Evolutionary conservation across 768 basidiomycete species (phyloP).

Genomic region (Clitopilus hobsonii): DNA sequence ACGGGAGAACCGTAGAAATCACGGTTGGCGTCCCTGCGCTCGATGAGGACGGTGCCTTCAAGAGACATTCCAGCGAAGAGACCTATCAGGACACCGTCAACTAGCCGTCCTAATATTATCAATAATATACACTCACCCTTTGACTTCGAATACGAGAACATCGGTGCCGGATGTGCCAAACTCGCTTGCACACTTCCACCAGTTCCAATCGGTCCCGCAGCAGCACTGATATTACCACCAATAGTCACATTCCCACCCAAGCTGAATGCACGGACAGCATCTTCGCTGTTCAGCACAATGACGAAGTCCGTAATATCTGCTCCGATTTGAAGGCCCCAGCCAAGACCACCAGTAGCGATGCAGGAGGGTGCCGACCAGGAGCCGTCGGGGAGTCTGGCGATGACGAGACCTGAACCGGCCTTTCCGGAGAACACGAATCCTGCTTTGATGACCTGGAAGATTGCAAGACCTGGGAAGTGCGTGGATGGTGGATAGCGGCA

Average conservation of each 20-base stretch:
- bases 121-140: slow-evolving; percentile 81
- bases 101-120: not conserved
- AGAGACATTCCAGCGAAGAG: slow-evolving; percentile 92
- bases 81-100: slow-evolving; percentile 39
- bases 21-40: slow-evolving; percentile 93
- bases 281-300: slow-evolving; percentile 93
- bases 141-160: slow-evolving; percentile 96
- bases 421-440: slow-evolving; percentile 96
- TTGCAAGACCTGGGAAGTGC: slow-evolving; percentile 75
- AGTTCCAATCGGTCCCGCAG: slow-evolving; percentile 91
- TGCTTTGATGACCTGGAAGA: slow-evolving; percentile 92
- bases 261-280: slow-evolving; percentile 93
- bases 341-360: slow-evolving; percentile 92
- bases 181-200: slow-evolving; percentile 86
- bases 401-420: slow-evolving; percentile 89
- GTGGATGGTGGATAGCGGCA: not conserved
- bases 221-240: slow-evolving; percentile 81
- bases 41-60: slow-evolving; percentile 91
- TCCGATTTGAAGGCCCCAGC: slow-evolving; percentile 94
- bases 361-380: slow-evolving; percentile 97
- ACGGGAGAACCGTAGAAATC: slow-evolving; percentile 94
- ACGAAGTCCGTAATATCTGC: slow-evolving; percentile 96
- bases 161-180: slow-evolving; percentile 89
- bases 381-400: slow-evolving; percentile 89
- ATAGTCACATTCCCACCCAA: slow-evolving; percentile 95